Conservation (phyloP, 352 stramenopile genomes). For the Phytopythium aichiense region DNA sequence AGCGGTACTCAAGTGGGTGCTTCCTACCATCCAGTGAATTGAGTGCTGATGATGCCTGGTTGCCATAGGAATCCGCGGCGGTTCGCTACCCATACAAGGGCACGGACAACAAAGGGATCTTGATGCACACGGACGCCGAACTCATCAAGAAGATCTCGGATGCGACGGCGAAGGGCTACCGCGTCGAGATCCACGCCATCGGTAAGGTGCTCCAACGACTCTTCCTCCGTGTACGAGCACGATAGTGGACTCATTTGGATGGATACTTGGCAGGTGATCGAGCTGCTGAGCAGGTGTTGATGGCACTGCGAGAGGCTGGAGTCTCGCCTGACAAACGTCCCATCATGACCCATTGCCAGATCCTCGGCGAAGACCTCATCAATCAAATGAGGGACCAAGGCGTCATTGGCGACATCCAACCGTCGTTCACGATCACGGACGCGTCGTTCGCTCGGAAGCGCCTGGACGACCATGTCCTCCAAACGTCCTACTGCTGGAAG, state of each 20-base stretch:
- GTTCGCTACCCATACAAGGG: constrained; percentile 61
- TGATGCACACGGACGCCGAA: constrained; percentile 73
- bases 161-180: constrained; percentile 51
- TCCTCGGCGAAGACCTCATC: constrained; percentile 73
- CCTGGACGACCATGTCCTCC: constrained; percentile 46
- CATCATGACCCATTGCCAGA: constrained; percentile 90
- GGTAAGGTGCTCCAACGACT: constrained; percentile 30
- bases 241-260: too few species aligned
- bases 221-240: too few species aligned
- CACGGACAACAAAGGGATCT: constrained; percentile 67
- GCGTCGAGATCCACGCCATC: constrained; percentile 89
- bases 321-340: constrained; percentile 51
- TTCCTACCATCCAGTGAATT: background rate
- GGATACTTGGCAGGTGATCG: constrained; percentile 41
- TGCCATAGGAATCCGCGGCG: constrained; percentile 74
- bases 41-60: background rate
- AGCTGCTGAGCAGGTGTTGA: constrained; percentile 69
- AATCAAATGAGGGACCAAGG: constrained; percentile 61
- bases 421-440: constrained; percentile 87
- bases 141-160: constrained; percentile 63
- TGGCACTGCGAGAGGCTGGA: constrained; percentile 47
- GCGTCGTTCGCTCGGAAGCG: constrained; percentile 76
- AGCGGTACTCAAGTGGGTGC: constrained; percentile 32
- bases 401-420: constrained; percentile 87
- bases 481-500: constrained; percentile 85